Conservation (phyloP, 768 basidiomycete genomes). For the Russula sp. region DNA sequence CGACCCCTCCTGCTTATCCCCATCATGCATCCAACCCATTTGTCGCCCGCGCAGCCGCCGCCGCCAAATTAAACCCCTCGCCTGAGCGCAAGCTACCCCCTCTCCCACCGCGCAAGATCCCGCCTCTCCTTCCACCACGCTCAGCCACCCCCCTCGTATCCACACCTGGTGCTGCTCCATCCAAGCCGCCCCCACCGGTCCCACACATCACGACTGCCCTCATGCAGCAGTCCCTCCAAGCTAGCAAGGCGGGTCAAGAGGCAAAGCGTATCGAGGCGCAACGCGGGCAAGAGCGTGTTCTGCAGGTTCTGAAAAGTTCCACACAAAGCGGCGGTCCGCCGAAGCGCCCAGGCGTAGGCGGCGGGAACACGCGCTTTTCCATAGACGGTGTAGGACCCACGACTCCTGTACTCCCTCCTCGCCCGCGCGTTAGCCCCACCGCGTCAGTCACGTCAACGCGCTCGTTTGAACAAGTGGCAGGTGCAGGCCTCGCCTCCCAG, state of each 20-base stretch:
- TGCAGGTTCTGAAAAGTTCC: constrained; percentile 67
- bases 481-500: constrained; percentile 28
- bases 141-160: constrained; percentile 21
- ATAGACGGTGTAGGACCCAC: constrained; percentile 26
- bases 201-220: constrained; percentile 54
- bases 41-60: constrained; percentile 13
- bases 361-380: constrained; percentile 16
- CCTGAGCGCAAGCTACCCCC: constrained; percentile 21
- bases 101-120: constrained; percentile 19
- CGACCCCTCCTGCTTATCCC: neutral
- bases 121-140: constrained; percentile 25
- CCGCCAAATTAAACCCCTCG: constrained; percentile 8
- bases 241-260: constrained; percentile 63
- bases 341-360: constrained; percentile 11
- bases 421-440: constrained; percentile 32
- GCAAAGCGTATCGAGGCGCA: constrained; percentile 64
- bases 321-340: constrained; percentile 24
- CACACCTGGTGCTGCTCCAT: constrained; percentile 8
- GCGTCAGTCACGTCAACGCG: constrained; percentile 32
- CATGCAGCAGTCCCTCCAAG: constrained; percentile 71
- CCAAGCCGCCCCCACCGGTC: constrained; percentile 24
- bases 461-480: constrained; percentile 41
- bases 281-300: constrained; percentile 61
- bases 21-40: constrained; percentile 25
- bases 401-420: constrained; percentile 35